These are phyloP conservation scores for Stachybotrys echinatus DNA, from an alignment of 2,329 filamentous ascomycete genomes.

Conservation along the genomic window DNA sequence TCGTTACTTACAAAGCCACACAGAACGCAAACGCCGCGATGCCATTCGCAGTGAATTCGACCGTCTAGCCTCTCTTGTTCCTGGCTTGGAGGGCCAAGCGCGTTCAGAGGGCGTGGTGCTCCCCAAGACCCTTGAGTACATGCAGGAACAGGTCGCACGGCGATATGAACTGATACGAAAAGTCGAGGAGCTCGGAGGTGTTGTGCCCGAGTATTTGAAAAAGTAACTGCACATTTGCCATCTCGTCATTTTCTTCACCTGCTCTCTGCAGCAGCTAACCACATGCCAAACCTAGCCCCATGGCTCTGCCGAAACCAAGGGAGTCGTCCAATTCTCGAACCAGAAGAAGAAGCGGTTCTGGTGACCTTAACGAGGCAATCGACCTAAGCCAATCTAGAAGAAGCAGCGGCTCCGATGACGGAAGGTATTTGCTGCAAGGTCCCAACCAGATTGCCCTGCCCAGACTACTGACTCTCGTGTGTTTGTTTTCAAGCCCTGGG, in stretches of 20 bases:
- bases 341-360: background rate
- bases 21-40: constrained; percentile 40
- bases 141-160: constrained; percentile 54
- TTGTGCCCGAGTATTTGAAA: constrained; percentile 43
- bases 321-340: background rate
- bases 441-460: too few relatives aligned
- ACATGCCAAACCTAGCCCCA: background rate
- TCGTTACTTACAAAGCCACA: background rate
- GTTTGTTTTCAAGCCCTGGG: too few relatives aligned
- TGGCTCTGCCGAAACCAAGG: background rate
- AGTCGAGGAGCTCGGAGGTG: constrained; percentile 54
- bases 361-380: background rate
- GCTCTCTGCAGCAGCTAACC: background rate
- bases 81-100: constrained; percentile 75
- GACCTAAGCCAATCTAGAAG: too few relatives aligned
- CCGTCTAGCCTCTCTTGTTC: constrained; percentile 71
- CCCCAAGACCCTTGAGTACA: constrained; percentile 62
- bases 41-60: constrained; percentile 84
- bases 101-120: constrained; percentile 84
- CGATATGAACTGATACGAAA: constrained; percentile 52
- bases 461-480: too few relatives aligned
- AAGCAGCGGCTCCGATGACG: too few relatives aligned
- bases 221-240: constrained; percentile 22
- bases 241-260: background rate
- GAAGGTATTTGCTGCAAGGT: too few relatives aligned